These are phyloP conservation scores for Fistulinella staudtii DNA, from an alignment of 1,284 basidiomycete species.

Conservation along the genomic window DNA sequence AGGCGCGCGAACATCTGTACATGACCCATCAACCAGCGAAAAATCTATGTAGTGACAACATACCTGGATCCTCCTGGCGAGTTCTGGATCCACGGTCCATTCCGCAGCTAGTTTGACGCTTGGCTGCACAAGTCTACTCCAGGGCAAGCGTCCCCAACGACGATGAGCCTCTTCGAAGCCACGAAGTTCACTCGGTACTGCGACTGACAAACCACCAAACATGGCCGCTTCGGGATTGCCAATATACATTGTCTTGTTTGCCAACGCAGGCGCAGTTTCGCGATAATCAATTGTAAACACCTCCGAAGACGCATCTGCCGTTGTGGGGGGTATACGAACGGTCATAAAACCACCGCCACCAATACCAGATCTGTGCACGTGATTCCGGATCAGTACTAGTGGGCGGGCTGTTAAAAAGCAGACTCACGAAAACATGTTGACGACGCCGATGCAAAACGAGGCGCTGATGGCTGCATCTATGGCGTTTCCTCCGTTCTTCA, in stretches of 20 bases:
- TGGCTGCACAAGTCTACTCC: conserved; percentile 76
- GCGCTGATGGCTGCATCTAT: conserved; percentile 84
- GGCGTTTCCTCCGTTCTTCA: conserved; percentile 86
- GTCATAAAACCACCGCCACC: conserved; percentile 94
- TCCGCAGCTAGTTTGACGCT: conserved; percentile 71
- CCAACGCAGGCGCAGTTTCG: conserved; percentile 74
- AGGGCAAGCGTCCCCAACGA: conserved; percentile 76
- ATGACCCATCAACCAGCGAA: conserved; percentile 10
- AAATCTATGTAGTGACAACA: conserved; percentile 23
- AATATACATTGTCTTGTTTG: conserved; percentile 76
- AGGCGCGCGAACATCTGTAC: conserved; percentile 53
- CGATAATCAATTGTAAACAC: conserved; percentile 85
- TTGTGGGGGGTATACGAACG: conserved; percentile 66
- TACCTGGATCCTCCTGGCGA: conserved; percentile 70
- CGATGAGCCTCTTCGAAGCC: conserved; percentile 79
- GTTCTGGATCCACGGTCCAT: conserved; percentile 73
- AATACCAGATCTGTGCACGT: conserved; percentile 63
- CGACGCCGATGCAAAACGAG: conserved; percentile 80
- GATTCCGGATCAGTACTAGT: background rate
- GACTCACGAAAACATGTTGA: conserved; percentile 84
- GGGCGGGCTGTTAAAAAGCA: too few species aligned
- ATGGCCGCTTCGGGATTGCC: conserved; percentile 47
- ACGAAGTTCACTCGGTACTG: conserved; percentile 82
- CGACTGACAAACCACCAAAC: conserved; percentile 79
- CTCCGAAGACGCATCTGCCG: conserved; percentile 44